Evolutionary conservation across 768 basidiomycete genomes (phyloP).

Genomic region (Rhodotorula babjevae): DNA sequence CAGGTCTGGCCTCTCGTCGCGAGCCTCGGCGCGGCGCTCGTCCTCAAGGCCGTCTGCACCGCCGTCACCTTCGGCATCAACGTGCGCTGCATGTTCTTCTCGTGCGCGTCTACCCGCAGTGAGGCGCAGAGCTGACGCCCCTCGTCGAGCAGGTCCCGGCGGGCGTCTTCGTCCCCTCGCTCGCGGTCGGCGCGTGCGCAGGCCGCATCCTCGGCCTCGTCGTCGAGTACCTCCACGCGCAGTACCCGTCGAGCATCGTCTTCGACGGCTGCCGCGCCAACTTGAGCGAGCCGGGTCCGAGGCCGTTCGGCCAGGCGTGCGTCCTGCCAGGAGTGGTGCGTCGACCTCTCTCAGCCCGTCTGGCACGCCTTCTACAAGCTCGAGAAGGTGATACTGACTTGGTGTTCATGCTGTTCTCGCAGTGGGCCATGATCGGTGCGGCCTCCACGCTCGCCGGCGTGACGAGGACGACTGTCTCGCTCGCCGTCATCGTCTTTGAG

Average conservation of each 20-base stretch:
- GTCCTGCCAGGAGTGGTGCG: slow-evolving; percentile 65
- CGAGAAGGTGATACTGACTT: neutral
- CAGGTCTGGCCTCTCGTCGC: slow-evolving; percentile 62
- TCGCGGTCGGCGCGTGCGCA: slow-evolving; percentile 86
- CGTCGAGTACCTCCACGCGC: slow-evolving; percentile 69
- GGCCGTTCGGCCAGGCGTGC: slow-evolving; percentile 51
- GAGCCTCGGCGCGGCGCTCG: slow-evolving; percentile 67
- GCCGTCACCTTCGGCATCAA: slow-evolving; percentile 58
- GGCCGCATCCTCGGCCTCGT: slow-evolving; percentile 78
- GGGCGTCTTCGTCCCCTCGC: slow-evolving; percentile 93
- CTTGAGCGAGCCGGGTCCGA: slow-evolving; percentile 47
- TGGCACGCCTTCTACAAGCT: neutral
- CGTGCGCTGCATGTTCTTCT: neutral
- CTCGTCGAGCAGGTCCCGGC: too few species aligned
- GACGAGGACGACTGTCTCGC: slow-evolving; percentile 83
- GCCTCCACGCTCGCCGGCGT: slow-evolving; percentile 93
- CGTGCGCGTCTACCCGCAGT: neutral
- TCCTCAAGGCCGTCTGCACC: slow-evolving; percentile 74
- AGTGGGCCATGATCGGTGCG: slow-evolving; percentile 59
- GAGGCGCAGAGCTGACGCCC: neutral
- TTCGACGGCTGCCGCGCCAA: slow-evolving; percentile 65
- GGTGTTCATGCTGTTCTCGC: neutral
- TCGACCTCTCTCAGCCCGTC: neutral
- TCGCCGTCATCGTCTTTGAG: slow-evolving; percentile 95
- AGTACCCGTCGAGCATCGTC: slow-evolving; percentile 58